Evolutionary conservation across 139 green algal genomes (phyloP), one percentile per base, ranked within the genome.

Genomic region (Edaphochlamys debaryana): DNA sequence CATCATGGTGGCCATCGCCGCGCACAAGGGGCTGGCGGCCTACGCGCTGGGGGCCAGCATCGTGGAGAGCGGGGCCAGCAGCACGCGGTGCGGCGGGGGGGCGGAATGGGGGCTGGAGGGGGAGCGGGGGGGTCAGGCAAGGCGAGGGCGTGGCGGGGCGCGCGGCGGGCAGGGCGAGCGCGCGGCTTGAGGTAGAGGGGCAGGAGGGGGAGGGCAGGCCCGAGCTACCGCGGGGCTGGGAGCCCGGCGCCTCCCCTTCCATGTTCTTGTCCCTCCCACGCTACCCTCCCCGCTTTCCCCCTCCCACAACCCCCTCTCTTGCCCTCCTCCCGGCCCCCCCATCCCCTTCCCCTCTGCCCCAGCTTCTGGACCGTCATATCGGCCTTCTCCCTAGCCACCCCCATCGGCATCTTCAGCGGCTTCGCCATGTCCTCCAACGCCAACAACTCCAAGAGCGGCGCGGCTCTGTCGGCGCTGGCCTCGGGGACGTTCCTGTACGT

Each of bases 401-500:
- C 94, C 1, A 56, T 95, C 0, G 94, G 92, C 69, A 97, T 97
- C 42, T 90, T 90, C 64, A 30, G 92, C 1, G 94, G 94, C 11
- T 92, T 87, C 56, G 63, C 90, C 20, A 85, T 94, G 29, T 91
- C 88, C 25, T 86, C 84, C 27, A 36, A 25, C 20, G 69, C 94
- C 0, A 87, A 89, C 4, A 84, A 74, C n/a, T 85, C 85, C 37
- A 45, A 79, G 22, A 92, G 74, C 1, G 90, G 90, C 17, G 91
- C 93, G 13, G 86, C 90, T 32, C 82, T 96, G 70, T 91, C 79
- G 1, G 92, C 94, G 0, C 87, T 97, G 4, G 94, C 94, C 0
- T 93, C 92, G 40, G 94, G 94, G 36, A 97, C 94, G 3, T 97
- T 97, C 63, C 66, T 97, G 38, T 97, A 96, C 41, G 94, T 97